Conservation (phyloP, 352 stramenopile genomes). For the Globisporangium canariense region DNA sequence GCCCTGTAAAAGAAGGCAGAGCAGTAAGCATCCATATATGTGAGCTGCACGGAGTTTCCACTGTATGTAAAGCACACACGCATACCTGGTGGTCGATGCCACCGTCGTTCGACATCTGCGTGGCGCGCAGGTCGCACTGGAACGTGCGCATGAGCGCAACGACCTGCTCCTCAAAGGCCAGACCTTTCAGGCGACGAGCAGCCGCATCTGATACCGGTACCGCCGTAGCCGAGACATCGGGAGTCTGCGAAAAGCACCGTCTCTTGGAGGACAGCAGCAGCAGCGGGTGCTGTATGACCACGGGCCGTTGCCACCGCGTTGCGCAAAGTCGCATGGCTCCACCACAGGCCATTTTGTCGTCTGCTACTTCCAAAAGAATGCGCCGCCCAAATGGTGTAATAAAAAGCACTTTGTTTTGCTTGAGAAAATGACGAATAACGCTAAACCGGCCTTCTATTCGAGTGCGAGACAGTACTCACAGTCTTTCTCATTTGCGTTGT, state of each 20-base stretch:
- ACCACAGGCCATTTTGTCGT: neutral
- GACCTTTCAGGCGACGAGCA: slow-evolving; percentile 30
- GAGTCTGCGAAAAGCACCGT: neutral
- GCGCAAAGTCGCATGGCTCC: neutral
- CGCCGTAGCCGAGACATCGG: neutral
- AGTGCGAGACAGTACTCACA: too few species aligned
- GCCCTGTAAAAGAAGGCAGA: slow-evolving; percentile 33
- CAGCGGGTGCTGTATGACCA: neutral
- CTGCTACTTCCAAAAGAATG: too few species aligned
- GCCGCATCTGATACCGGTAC: slow-evolving; percentile 2
- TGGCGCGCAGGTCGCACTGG: slow-evolving; percentile 49
- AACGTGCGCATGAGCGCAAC: slow-evolving; percentile 49
- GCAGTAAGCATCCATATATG: neutral
- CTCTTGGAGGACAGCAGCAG: neutral
- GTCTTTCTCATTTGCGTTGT: neutral
- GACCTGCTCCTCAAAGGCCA: slow-evolving; percentile 61
- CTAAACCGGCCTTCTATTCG: too few species aligned
- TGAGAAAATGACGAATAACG: neutral
- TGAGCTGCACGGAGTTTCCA: neutral
- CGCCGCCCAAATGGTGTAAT: too few species aligned
- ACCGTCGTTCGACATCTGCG: slow-evolving; percentile 64
- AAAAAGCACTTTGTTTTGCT: too few species aligned
- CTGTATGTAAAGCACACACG: slow-evolving; percentile 12
- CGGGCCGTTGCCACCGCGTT: neutral
- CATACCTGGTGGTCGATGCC: slow-evolving; percentile 67